Base-by-base conservation (phyloP, 2,329 filamentous ascomycete genomes). In the Aureobasidium sp. region DNA sequence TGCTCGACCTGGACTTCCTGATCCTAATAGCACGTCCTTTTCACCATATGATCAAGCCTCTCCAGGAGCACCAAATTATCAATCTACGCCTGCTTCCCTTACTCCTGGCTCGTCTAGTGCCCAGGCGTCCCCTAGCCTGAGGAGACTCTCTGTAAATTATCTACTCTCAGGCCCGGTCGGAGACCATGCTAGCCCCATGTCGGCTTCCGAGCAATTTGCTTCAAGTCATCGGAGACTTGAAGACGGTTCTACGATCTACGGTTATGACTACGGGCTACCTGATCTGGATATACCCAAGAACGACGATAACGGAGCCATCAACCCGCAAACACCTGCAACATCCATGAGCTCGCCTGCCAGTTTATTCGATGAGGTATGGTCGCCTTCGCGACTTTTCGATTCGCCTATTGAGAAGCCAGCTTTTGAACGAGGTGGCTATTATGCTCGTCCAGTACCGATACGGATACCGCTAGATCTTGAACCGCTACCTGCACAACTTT, bases 211-310 rank as follows among this genome's bases (percentile, higher is more conserved):
- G 13, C 42, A 25, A 27, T 21, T 41, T 8, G n/a, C n/a, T 39
- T 2, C n/a, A 16, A 9, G 16, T 8, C 44, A 62, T 27, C 53
- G 39, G 2, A 51, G 32, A 21, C 16, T 25, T 45, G 62, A 60
- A 2, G 62, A 63, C 14, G 62, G 59, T 3, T 61, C 74, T 39
- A 80, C 74, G 7, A 82, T 79, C 2, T 91, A 89, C 70, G 89
- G 90, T 5, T 82, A 88, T 63, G 90, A 93, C 68, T 79, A 83
- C 61, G 90, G 89, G 0, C 78, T 85, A 63, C 81, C 81, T 11
- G 89, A 93, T 73, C 75, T 84, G 25, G 89, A 93, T 67, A 75
- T 89, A 1, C 84, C 84, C 32, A 82, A 81, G 55, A 92, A 92
- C 67, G 83, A 91, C 68, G 89, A 93, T 66, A 74, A 76, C 34